phyloP scores from a whole-genome alignment of 2,329 filamentous ascomycete species.

The Chalaropsis ovoidea region DNA sequence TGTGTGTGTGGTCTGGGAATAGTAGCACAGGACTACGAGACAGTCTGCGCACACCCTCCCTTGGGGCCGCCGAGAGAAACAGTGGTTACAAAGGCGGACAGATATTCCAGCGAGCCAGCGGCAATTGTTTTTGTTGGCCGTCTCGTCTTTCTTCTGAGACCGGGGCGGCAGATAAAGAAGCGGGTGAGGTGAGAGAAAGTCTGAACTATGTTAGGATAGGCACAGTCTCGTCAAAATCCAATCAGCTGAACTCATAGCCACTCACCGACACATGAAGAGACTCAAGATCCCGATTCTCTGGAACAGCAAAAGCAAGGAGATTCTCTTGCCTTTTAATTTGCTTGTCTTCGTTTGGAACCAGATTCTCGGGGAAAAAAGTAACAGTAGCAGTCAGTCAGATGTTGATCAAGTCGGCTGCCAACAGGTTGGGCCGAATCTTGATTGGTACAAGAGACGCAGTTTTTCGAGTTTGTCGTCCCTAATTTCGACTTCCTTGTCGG shows the following conservation, averaged over 20 bases:
- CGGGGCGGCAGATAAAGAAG: too few relatives aligned
- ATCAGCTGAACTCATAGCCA: neutral
- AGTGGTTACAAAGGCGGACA: too few relatives aligned
- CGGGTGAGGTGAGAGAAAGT: too few relatives aligned
- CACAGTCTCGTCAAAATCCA: too few relatives aligned
- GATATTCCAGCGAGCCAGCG: neutral
- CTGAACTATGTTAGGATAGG: too few relatives aligned
- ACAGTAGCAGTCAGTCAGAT: neutral
- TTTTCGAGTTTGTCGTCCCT: neutral
- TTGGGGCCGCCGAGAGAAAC: too few relatives aligned
- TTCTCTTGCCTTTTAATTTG: neutral
- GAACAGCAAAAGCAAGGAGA: neutral
- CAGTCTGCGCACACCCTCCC: too few relatives aligned
- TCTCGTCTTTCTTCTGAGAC: neutral
- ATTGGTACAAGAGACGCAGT: neutral
- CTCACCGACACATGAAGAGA: neutral
- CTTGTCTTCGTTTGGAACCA: neutral
- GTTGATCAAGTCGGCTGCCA: neutral
- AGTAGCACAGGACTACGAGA: neutral
- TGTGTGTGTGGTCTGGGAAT: neutral
- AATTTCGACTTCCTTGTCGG: neutral
- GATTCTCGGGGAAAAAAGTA: slow-evolving; percentile 6
- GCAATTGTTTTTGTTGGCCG: neutral
- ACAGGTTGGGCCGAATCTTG: neutral
- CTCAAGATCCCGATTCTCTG: neutral